Evolutionary conservation across 768 basidiomycete genomes (phyloP), one percentile per base, ranked within the genome.

Genomic region (Hirschioporus abietinus): DNA sequence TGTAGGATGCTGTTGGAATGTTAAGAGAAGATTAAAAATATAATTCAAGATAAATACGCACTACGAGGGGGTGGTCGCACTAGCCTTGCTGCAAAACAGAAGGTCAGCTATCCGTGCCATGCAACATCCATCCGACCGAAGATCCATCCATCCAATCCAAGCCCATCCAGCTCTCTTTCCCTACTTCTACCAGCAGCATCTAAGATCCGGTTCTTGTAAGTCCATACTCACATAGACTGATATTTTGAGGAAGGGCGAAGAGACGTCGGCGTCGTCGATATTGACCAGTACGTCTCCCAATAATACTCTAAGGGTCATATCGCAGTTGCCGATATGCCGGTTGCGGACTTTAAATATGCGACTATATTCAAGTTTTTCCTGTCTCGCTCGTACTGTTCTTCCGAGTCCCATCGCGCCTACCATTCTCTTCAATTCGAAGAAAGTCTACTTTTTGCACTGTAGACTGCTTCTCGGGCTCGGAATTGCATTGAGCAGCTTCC

Each of bases 51-150:
- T 42, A 1, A 12, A 30, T 1, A 64, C 63, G 63, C 27, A 64
- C 63, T 64, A 25, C 63, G 63, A 64, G 17, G 24, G n/a, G 17
- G 34, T 64, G 35, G 6, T 64, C 63, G 63, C 63, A 64, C 63
- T 27, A 59, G 27, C 59, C 66, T 61, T 9, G 30, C 25, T 34
- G 24, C 15, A 25, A 34, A 25, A 9, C 25, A 61, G 25, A 25
- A 34, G 23, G 60, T 34, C 25, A 25, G 60, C 23, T 23, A 34
- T 61, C 60, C 60, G 23, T 61, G 30, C 15, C 23, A 61, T 61
- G 25, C 18, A 61, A 61, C 42, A 52, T 52, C 42, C 42, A 52
- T 52, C 42, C 42, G 42, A 52, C 12, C 42, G 12, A 52, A 52
- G 42, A 52, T 20, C 12, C 12, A 52, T 52, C 42, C 42, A 52